Percentiles rank a stretch among this genome's conserved stretches.
These are phyloP conservation scores for Microsporum ferrugineum DNA, from an alignment of 2,329 filamentous ascomycete genomes.

Conservation along the genomic window DNA sequence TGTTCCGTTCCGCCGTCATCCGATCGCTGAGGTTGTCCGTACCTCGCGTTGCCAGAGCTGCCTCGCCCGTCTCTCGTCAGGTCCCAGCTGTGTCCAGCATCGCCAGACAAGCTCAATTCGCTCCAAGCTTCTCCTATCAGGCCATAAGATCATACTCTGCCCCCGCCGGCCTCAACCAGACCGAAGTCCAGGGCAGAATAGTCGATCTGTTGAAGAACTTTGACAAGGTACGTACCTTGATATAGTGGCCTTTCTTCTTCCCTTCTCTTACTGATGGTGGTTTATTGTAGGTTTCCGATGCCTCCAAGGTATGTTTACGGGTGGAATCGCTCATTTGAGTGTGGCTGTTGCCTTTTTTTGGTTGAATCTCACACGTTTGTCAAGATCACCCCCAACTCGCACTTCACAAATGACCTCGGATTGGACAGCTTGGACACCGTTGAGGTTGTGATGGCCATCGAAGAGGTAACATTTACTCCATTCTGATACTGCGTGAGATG, in stretches of 20 bases:
- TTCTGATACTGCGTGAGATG: slow-evolving; percentile 5
- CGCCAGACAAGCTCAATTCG: slow-evolving; percentile 49
- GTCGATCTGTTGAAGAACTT: slow-evolving; percentile 88
- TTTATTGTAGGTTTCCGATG: slow-evolving; percentile 34
- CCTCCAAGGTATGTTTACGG: slow-evolving; percentile 41
- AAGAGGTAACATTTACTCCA: slow-evolving; percentile 58
- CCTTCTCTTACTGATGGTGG: slow-evolving; percentile 14
- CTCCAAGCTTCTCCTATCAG: slow-evolving; percentile 53
- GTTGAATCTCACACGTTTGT: slow-evolving; percentile 11
- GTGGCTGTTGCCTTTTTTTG: background rate
- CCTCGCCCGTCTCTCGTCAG: slow-evolving; percentile 48
- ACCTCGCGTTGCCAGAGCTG: slow-evolving; percentile 41
- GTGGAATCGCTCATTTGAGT: background rate
- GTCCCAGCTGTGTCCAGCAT: slow-evolving; percentile 48
- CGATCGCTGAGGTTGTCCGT: slow-evolving; percentile 55
- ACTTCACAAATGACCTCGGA: slow-evolving; percentile 96
- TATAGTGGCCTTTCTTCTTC: background rate
- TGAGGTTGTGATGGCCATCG: slow-evolving; percentile 99
- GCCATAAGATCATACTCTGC: slow-evolving; percentile 79
- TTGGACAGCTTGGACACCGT: slow-evolving; percentile 96
- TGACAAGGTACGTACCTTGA: slow-evolving; percentile 62
- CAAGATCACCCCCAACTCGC: slow-evolving; percentile 69
- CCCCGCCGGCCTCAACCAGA: slow-evolving; percentile 61
- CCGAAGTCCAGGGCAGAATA: slow-evolving; percentile 85
- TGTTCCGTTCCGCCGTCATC: slow-evolving; percentile 84